A percentile compares a stretch with the other conserved stretches of the same genome.
Evolutionary conservation across 2,329 filamentous ascomycete species (phyloP).

Genomic region (Exophiala lecanii-corni): DNA sequence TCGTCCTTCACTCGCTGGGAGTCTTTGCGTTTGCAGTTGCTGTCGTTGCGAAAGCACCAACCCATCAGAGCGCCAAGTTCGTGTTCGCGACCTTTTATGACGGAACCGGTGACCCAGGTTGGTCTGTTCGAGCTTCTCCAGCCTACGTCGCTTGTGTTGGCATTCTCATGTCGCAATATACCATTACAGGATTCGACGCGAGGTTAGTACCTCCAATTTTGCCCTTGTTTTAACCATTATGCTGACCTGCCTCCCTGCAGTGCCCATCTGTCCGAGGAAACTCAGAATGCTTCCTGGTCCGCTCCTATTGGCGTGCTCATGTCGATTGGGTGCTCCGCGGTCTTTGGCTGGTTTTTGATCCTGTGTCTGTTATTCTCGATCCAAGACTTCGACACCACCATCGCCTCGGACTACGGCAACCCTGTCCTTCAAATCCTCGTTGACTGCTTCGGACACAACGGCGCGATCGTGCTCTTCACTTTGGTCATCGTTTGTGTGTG

Average conservation of each 20-base stretch:
- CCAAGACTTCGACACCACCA: slow-evolving; percentile 50
- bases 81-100: slow-evolving; percentile 54
- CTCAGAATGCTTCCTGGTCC: slow-evolving; percentile 51
- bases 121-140: slow-evolving; percentile 49
- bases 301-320: slow-evolving; percentile 56
- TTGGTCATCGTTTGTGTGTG: slow-evolving; percentile 57
- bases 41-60: slow-evolving; percentile 54
- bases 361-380: slow-evolving; percentile 55
- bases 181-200: slow-evolving; percentile 38
- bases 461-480: slow-evolving; percentile 52
- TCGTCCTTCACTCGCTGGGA: slow-evolving; percentile 52
- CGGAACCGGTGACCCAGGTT: slow-evolving; percentile 51
- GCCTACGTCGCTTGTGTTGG: slow-evolving; percentile 54
- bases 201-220: slow-evolving; percentile 6
- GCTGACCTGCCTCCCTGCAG: slow-evolving; percentile 20
- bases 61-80: slow-evolving; percentile 51
- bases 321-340: slow-evolving; percentile 51
- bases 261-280: slow-evolving; percentile 57
- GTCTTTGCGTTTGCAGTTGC: slow-evolving; percentile 52
- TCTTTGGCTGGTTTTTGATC: slow-evolving; percentile 59
- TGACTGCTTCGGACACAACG: slow-evolving; percentile 52
- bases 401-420: slow-evolving; percentile 46
- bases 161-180: slow-evolving; percentile 52
- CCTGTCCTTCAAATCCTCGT: slow-evolving; percentile 57
- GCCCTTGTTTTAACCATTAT: background rate